Base-by-base conservation (phyloP, 306 rosid genomes). In the Benincasa hispida region DNA sequence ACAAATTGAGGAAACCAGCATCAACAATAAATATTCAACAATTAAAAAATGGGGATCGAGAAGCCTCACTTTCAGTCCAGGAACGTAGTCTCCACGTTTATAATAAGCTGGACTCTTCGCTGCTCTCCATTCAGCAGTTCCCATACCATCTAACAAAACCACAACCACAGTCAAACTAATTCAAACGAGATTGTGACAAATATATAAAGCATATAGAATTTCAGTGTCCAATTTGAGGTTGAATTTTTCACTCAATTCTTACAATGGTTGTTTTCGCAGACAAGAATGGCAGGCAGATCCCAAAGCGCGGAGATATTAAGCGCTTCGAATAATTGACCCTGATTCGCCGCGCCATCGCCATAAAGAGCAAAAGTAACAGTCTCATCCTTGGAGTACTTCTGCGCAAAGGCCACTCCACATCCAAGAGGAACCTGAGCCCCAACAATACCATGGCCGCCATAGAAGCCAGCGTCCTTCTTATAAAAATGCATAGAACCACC, bases 401-500 rank as follows among this genome's bases (percentile, higher is more conserved):
- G 96, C 11, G 85, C 97, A 78, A 94, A 94, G 8, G 99, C 97
- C 59, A 94, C 76, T 0, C 99, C 99, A 79, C 96, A 90, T 1
- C 99, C 99, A 1, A 94, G 76, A 0, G 97, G 99, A 5, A 92
- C 61, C 85, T 94, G 97, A 77, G 99, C 99, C 19, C 97, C 97
- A 17, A 92, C 97, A 24, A 94, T 94, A 1, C 97, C 97, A 21
- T 94, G 99, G 0, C 97, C 99, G 8, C 99, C 97, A 51, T 79
- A 94, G 62, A 94, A 94, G 10, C 90, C 88, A n/a, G 84, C 30
- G 0, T 90, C 88, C 84, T 94, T 94, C 82, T 76, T 88, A 61
- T 94, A 94, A 55, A 94, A 92, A 73, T 94, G 99, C 99, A 94
- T 94, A 1, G 97, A 94, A 2, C 99, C 99, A 19, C 99, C 97